Base-by-base conservation (phyloP, 192 early-diverging fungal genomes). In the Coemansia sp. region DNA sequence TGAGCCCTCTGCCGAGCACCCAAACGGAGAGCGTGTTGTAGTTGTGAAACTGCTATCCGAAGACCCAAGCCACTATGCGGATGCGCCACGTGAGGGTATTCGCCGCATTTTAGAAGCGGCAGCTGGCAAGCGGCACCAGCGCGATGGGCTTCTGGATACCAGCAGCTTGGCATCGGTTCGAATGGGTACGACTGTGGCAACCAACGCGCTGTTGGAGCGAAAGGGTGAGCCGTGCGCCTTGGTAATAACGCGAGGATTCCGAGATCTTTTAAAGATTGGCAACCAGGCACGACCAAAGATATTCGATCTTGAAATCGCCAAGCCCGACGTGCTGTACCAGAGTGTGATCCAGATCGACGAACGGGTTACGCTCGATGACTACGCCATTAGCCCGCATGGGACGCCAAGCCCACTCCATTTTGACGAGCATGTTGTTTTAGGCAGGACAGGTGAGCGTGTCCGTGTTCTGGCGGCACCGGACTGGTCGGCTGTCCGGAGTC, bases 111-210 rank as follows among this genome's bases (percentile, higher is more conserved):
- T 96, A 37, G 93, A 95, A 77, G 62, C 83, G 3, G 89, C 88
- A 6, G 90, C 93, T 1, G 93, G 92, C 16, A 77, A 85, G 59
- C 59, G 76, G 9, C 85, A 89, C 40, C 87, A 91, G 39, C 86
- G 92, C 34, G 69, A 86, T 57, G 45, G 83, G 53, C 91, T 84
- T 14, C 85, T 97, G 1, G 86, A 90, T 51, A 95, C 95, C 0
- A 72, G 82, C 20, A 60, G 82, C 37, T 73, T 95, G 60, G 88
- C 86, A 43, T 86, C 89, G 60, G 90, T 98, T 43, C 87, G 95
- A 14, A 96, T 98, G 94, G 96, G 95, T 59, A 98, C 96, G 0
- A 98, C 96, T 0, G 96, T 98, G 3, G 96, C 96, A 3, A 98
- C 96, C 1, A 98, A 98, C 68, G 94, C 95, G 7, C 76, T 92